These are phyloP conservation scores for Mycena alexandri DNA, from an alignment of 768 basidiomycete species.

Conservation along the genomic window DNA sequence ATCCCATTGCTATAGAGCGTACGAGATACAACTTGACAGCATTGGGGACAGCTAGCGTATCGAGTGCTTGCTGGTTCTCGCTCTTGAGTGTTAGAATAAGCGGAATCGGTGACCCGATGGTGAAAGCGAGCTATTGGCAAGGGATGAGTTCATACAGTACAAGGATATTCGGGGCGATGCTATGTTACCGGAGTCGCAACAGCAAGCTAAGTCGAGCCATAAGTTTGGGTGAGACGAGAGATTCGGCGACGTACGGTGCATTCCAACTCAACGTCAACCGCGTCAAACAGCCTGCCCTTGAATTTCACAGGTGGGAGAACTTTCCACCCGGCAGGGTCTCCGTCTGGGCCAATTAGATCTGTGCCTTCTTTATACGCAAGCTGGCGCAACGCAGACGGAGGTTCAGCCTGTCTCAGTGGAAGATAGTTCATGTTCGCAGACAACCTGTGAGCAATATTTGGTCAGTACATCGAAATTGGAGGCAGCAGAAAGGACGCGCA, in stretches of 20 bases:
- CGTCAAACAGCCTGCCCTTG: slow-evolving; percentile 51
- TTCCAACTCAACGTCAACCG: slow-evolving; percentile 47
- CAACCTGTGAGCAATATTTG: slow-evolving; percentile 38
- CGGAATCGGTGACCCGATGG: slow-evolving; percentile 65
- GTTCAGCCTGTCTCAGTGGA: slow-evolving; percentile 48
- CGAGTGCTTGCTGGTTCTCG: slow-evolving; percentile 61
- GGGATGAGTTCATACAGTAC: slow-evolving; percentile 7
- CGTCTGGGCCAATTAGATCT: slow-evolving; percentile 50
- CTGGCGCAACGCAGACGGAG: slow-evolving; percentile 51
- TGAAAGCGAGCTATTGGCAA: slow-evolving; percentile 58
- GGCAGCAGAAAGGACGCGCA: slow-evolving; percentile 47
- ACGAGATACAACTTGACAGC: slow-evolving; percentile 58
- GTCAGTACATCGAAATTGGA: neutral
- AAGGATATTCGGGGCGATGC: neutral
- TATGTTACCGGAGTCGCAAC: slow-evolving; percentile 59
- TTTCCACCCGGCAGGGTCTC: slow-evolving; percentile 56
- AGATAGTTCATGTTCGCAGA: slow-evolving; percentile 48
- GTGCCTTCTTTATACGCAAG: slow-evolving; percentile 50
- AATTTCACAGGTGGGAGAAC: slow-evolving; percentile 44
- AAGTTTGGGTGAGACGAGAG: neutral
- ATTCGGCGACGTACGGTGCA: slow-evolving; percentile 46
- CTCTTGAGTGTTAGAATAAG: slow-evolving; percentile 61
- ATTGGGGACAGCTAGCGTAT: slow-evolving; percentile 58
- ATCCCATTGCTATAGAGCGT: slow-evolving; percentile 63
- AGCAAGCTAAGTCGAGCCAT: slow-evolving; percentile 53